Evolutionary conservation across 495 filamentous ascomycete species (phyloP).

Genomic region (Lepidopterella palustris): DNA sequence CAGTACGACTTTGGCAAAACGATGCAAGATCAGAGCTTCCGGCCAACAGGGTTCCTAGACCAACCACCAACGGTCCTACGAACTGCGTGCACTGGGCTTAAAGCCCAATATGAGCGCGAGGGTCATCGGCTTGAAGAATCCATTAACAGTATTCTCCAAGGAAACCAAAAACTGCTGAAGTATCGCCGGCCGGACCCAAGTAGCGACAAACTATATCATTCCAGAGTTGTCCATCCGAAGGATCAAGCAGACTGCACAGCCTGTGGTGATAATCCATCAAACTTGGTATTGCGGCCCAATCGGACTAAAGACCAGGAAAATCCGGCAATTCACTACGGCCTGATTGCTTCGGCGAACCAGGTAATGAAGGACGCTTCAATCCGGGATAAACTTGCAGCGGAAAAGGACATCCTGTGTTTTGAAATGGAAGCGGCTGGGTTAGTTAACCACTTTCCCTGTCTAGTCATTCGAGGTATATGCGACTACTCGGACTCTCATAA

Average conservation of each 20-base stretch:
- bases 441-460: constrained; percentile 28
- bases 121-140: not conserved
- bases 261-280: not conserved
- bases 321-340: constrained; percentile 6
- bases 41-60: constrained; percentile 32
- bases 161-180: constrained; percentile 12
- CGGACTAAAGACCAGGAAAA: constrained; percentile 4
- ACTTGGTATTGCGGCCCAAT: not conserved
- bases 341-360: constrained; percentile 8
- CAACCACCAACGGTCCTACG: constrained; percentile 29
- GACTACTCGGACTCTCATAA: constrained; percentile 39
- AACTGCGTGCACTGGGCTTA: constrained; percentile 20
- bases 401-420: constrained; percentile 31
- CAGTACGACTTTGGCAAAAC: constrained; percentile 35
- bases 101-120: not conserved
- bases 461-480: constrained; percentile 35
- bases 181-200: not conserved
- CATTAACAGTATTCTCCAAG: not conserved
- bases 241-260: not conserved
- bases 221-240: not conserved
- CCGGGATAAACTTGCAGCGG: not conserved
- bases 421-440: no score
- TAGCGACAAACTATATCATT: not conserved
- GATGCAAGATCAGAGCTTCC: constrained; percentile 22
- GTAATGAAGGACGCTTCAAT: constrained; percentile 7